Evolutionary conservation across 169 alveolate genomes (phyloP), one percentile per base, ranked within the genome.

Genomic region (Theileria equi): DNA sequence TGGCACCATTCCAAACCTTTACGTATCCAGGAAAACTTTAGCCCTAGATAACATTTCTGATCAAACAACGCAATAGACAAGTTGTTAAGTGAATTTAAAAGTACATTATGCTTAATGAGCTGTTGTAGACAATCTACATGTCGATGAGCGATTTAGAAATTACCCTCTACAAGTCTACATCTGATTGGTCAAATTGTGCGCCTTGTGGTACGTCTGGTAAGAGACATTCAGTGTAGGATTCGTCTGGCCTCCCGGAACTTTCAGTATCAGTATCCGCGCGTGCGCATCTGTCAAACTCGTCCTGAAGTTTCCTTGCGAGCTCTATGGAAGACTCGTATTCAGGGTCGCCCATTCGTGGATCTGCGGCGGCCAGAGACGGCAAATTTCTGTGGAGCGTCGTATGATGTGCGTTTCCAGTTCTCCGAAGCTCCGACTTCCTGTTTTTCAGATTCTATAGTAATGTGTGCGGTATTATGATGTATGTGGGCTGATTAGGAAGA

Each of bases 221-320:
- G 38, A 77, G 52, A 32, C 76, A 48, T 25, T 77, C 86, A 35
- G 57, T 58, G 61, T 58, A 77, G 40, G 28, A 6, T 6, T 11
- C 58, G 34, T 77, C 86, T 11, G 86, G 86, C 21, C 25, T 40
- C 19, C 86, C 40, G 13, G 59, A 68, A 13, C 49, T 55, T 2
- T 34, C 82, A 38, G 13, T 59, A 3, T 50, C 26, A 26, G 34
- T 3, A 31, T 7, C 47, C n/a, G n/a, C n/a, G n/a, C n/a, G n/a
- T n/a, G n/a, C n/a, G n/a, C n/a, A n/a, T 5, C 65, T 5, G 61
- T 67, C 61, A 25, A 77, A 43, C 57, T 77, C 86, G 67, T 53
- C 70, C 69, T 77, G 86, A 32, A 77, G 61, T 17, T 67, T 67
- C 26, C 74, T 71, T 17, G 84, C 84, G n/a, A 74, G 64, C 16